These are phyloP conservation scores for Monosporozyma servazzii DNA, from an alignment of 805 yeast species.

Conservation along the genomic window DNA sequence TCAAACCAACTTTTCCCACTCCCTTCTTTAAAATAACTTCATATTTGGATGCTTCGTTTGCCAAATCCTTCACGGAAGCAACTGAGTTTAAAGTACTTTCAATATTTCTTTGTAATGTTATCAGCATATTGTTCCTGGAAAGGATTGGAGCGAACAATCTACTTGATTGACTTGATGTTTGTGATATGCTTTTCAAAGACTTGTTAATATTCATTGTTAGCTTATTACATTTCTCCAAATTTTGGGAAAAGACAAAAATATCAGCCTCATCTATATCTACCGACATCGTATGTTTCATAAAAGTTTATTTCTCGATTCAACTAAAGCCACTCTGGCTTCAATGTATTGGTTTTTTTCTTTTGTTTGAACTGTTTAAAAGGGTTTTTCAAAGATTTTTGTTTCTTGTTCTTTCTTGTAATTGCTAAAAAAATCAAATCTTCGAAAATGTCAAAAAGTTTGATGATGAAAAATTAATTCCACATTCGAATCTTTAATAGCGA, in stretches of 20 bases:
- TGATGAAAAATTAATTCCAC: background rate
- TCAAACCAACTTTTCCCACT: slow-evolving; percentile 26
- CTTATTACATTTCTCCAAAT: slow-evolving; percentile 48
- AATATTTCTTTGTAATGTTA: slow-evolving; percentile 46
- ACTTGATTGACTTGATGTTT: slow-evolving; percentile 25
- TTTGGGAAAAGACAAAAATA: slow-evolving; percentile 70
- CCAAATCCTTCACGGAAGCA: slow-evolving; percentile 41
- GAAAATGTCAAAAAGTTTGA: background rate
- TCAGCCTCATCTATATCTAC: slow-evolving; percentile 74
- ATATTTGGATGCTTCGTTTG: slow-evolving; percentile 36
- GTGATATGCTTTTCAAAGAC: slow-evolving; percentile 42
- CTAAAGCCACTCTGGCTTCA: no score
- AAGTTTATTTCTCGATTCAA: background rate
- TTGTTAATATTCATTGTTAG: slow-evolving; percentile 46
- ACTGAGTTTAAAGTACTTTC: slow-evolving; percentile 43
- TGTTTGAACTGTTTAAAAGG: background rate
- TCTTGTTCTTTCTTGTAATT: background rate
- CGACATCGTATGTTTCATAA: background rate
- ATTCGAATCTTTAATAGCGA: background rate
- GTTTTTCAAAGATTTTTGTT: background rate
- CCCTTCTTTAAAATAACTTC: slow-evolving; percentile 30
- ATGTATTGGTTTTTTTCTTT: slow-evolving; percentile 4
- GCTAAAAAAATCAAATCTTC: background rate
- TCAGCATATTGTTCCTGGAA: slow-evolving; percentile 48
- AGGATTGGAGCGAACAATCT: slow-evolving; percentile 62